Base-by-base conservation (phyloP, 2,329 filamentous ascomycete genomes). In the Fusarium devonianum region DNA sequence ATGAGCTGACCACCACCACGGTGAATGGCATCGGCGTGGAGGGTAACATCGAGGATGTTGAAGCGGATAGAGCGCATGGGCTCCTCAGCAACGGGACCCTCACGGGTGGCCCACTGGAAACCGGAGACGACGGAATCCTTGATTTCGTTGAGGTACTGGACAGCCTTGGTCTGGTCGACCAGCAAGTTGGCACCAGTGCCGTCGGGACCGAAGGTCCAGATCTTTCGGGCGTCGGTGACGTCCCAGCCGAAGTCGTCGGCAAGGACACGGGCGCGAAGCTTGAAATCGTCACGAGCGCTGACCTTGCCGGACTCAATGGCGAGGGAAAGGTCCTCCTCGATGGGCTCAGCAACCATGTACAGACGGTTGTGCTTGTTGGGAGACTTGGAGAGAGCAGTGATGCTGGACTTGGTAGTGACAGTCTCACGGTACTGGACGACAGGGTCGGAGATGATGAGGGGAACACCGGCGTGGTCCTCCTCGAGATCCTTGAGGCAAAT, bases 291-390 rank as follows among this genome's bases (percentile, higher is more conserved):
- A 84, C 93, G 91, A 64, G 94, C 90, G 72, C 79, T 83, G 75
- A 99, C 92, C 84, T 92, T 94, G 82, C 94, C 94, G 46, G 73
- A 64, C 83, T 99, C 94, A 64, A 99, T 99, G 71, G 89, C 90
- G 72, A 86, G 85, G 68, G 90, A 83, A 55, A 99, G 88, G 68
- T 97, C 94, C 85, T 99, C 94, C 34, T 85, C 85, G 47, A 99
- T 83, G 68, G 94, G 94, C 79, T 92, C 81, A 63, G 94, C 94
- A 77, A 84, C 85, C 80, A 99, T 87, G 84, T 97, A 99, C 56
- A 99, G 85, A 92, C 94, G 93, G 86, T 99, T 99, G 89, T 99
- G 94, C 91, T 99, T 99, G 90, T 99, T 99, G 82, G 94, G 94
- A 37, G 94, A 99, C 85, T 99, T 99, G 78, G 94, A 97, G 71